phyloP scores from a whole-genome alignment of 1,284 basidiomycete species.

The Lignosus rhinocerotis region DNA sequence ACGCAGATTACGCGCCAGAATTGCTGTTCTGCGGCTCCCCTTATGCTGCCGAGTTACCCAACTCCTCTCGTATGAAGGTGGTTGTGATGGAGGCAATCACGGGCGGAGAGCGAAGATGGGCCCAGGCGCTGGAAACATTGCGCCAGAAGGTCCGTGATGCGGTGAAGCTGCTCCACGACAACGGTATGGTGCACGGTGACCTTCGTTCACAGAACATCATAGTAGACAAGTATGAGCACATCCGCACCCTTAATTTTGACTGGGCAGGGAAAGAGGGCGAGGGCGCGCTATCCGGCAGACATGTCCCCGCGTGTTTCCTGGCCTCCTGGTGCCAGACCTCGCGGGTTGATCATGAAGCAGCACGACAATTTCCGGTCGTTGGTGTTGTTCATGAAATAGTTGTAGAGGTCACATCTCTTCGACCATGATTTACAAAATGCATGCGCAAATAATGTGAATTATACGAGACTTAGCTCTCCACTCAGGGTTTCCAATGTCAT shows the following conservation, averaged over 20 bases:
- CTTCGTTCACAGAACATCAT: conserved; percentile 25
- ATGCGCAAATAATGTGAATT: too few species aligned
- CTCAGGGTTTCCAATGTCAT: too few species aligned
- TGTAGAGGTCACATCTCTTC: too few species aligned
- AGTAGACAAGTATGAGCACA: neutral
- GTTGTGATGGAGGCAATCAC: conserved; percentile 7
- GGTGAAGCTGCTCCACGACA: conserved; percentile 16
- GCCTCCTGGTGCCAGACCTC: neutral
- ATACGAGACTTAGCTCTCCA: too few species aligned
- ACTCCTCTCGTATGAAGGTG: neutral
- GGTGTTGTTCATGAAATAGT: too few species aligned
- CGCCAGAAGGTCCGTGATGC: neutral
- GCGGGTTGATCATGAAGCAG: neutral
- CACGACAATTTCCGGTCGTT: neutral
- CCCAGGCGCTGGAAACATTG: neutral
- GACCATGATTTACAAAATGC: too few species aligned
- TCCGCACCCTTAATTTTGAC: conserved; percentile 29
- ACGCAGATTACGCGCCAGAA: neutral
- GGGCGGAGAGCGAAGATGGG: neutral
- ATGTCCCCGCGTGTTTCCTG: neutral
- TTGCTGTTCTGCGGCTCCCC: conserved; percentile 1
- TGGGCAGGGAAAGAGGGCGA: conserved; percentile 25
- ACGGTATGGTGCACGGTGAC: conserved; percentile 26
- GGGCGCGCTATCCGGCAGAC: conserved; percentile 22
- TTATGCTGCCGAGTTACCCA: neutral